These are phyloP conservation scores for Luffa acutangula DNA, from an alignment of 306 rosid species.

Conservation along the genomic window DNA sequence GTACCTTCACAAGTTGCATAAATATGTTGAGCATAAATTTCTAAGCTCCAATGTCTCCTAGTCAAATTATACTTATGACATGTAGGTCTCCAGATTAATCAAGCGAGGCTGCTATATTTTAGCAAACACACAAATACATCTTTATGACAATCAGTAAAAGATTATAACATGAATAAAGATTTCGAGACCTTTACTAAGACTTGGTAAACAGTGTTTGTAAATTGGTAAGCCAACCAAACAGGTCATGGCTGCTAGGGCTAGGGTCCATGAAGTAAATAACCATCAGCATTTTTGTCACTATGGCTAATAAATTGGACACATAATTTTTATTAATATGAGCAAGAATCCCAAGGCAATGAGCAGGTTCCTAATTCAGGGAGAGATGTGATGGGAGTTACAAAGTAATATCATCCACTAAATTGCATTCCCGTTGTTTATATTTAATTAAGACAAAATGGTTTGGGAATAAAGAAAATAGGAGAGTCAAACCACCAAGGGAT, in stretches of 20 bases:
- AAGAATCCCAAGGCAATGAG: not conserved
- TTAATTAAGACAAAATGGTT: not conserved
- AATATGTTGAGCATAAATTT: constrained; percentile 4
- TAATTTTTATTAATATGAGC: not conserved
- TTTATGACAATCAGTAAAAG: not conserved
- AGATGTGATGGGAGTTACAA: not conserved
- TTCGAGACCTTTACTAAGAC: not conserved
- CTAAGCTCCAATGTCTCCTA: not conserved
- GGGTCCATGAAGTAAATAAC: not conserved
- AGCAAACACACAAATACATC: not conserved
- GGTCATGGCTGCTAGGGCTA: not conserved
- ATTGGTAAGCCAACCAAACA: not conserved
- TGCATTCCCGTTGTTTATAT: not conserved
- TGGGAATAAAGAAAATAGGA: not conserved
- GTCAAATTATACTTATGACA: not conserved
- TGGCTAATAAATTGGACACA: not conserved
- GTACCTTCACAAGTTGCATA: constrained; percentile 35
- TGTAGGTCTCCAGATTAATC: not conserved
- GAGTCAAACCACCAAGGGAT: not conserved
- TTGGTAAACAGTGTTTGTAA: not conserved
- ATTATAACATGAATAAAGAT: not conserved
- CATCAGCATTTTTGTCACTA: not conserved
- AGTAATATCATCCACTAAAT: not conserved
- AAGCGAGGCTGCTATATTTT: not conserved
- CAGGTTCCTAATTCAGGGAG: not conserved